Evolutionary conservation across 2,329 filamentous ascomycete species (phyloP).

Genomic region (Microcyclosporella mali): DNA sequence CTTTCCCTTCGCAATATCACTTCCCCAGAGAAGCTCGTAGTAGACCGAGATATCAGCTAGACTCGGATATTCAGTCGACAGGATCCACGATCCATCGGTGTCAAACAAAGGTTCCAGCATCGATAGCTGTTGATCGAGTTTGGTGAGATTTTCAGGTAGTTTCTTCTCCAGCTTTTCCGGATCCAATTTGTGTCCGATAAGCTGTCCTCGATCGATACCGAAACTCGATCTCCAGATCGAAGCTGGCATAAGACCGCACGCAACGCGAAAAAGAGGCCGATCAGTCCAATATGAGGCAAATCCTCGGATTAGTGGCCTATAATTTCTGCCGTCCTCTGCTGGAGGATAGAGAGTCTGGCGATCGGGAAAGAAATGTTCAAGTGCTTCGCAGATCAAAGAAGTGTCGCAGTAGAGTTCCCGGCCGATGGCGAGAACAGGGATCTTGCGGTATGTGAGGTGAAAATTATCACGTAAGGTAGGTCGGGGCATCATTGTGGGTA

Average conservation of each 20-base stretch:
- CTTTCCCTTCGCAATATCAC: conserved; percentile 33
- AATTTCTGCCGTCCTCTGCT: conserved; percentile 29
- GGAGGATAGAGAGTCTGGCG: conserved; percentile 34
- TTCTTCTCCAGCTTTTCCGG: conserved; percentile 36
- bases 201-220: conserved; percentile 33
- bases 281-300: conserved; percentile 40
- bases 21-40: conserved; percentile 37
- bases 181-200: conserved; percentile 37
- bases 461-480: conserved; percentile 33
- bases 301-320: conserved; percentile 33
- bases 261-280: conserved; percentile 35
- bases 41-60: conserved; percentile 35
- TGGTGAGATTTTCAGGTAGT: conserved; percentile 33
- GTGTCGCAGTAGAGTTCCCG: conserved; percentile 32
- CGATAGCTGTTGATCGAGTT: conserved; percentile 34
- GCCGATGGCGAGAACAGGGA: conserved; percentile 30
- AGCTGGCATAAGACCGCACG: conserved; percentile 37
- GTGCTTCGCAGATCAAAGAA: conserved; percentile 29
- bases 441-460: conserved; percentile 36
- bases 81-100: conserved; percentile 30
- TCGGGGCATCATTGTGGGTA: conserved; percentile 35
- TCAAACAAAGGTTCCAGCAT: conserved; percentile 34
- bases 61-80: conserved; percentile 31
- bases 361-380: conserved; percentile 31
- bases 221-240: conserved; percentile 37